Evolutionary conservation across 306 rosid genomes (phyloP).

Genomic region (Cajanus cajan): DNA sequence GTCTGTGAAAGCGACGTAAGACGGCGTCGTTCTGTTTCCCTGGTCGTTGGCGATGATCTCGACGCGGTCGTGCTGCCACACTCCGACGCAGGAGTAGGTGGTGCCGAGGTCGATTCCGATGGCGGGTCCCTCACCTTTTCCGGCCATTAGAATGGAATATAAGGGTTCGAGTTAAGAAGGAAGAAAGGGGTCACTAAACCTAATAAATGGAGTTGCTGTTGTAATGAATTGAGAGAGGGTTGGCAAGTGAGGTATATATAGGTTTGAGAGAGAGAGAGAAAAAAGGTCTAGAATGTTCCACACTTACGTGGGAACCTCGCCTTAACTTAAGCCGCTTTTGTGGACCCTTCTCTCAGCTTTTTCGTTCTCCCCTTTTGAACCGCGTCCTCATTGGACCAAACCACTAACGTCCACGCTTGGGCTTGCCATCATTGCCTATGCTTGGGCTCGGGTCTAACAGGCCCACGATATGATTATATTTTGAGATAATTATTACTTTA

Average conservation of each 20-base stretch:
- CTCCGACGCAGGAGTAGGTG: constrained; percentile 77
- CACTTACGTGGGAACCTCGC: background rate
- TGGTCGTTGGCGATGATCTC: constrained; percentile 87
- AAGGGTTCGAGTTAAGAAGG: background rate
- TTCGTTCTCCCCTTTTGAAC: background rate
- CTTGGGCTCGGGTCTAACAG: too few species aligned
- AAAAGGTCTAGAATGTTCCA: constrained; percentile 62
- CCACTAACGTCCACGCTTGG: too few species aligned
- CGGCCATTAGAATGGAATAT: constrained; percentile 43
- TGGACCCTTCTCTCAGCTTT: background rate
- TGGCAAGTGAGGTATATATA: background rate
- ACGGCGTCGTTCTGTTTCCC: constrained; percentile 79
- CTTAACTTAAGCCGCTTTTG: background rate
- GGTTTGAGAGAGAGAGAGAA: background rate
- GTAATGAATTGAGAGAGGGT: too few species aligned
- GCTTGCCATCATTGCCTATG: too few species aligned
- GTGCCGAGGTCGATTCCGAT: constrained; percentile 89
- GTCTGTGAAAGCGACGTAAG: constrained; percentile 77
- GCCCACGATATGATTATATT: too few species aligned
- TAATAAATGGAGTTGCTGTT: background rate
- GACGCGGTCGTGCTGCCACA: constrained; percentile 82
- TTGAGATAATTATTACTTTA: too few species aligned
- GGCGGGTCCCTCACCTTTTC: constrained; percentile 78
- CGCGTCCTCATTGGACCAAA: too few species aligned
- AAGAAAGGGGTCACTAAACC: background rate